phyloP scores from a whole-genome alignment of 352 stramenopile genomes.

The Pythium utonaiense region DNA sequence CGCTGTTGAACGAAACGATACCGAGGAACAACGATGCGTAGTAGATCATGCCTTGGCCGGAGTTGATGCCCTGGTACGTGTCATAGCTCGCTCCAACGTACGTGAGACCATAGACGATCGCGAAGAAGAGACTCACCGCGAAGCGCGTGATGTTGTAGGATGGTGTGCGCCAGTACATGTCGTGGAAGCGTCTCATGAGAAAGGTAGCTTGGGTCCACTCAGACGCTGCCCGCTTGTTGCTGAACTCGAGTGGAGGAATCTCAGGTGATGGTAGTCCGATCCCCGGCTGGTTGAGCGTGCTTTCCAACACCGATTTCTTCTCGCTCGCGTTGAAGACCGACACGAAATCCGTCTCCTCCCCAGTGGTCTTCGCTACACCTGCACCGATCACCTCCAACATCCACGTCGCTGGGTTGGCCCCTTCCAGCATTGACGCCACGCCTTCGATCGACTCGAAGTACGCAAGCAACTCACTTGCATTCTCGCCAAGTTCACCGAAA shows the following conservation, averaged over 20 bases:
- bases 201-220: conserved; percentile 18
- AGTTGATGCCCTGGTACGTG: conserved; percentile 47
- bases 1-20: conserved; percentile 64
- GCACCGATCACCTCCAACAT: conserved; percentile 45
- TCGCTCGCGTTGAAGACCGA: conserved; percentile 5
- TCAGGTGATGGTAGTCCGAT: not conserved
- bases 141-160: conserved; percentile 74
- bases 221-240: conserved; percentile 11
- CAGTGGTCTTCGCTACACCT: conserved; percentile 22
- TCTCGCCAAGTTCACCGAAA: conserved; percentile 22
- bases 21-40: conserved; percentile 77
- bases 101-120: conserved; percentile 54
- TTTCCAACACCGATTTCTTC: conserved; percentile 3
- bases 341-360: conserved; percentile 6
- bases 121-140: conserved; percentile 49
- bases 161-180: conserved; percentile 32
- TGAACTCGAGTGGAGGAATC: conserved; percentile 14
- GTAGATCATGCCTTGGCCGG: conserved; percentile 81
- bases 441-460: conserved; percentile 54
- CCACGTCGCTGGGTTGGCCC: conserved; percentile 53
- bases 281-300: not conserved
- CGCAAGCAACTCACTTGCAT: conserved; percentile 24
- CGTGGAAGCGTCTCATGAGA: conserved; percentile 9
- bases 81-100: conserved; percentile 41
- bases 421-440: conserved; percentile 27